Conservation (phyloP, 352 stramenopile species). For the Phytophthora macrochlamydospora region DNA sequence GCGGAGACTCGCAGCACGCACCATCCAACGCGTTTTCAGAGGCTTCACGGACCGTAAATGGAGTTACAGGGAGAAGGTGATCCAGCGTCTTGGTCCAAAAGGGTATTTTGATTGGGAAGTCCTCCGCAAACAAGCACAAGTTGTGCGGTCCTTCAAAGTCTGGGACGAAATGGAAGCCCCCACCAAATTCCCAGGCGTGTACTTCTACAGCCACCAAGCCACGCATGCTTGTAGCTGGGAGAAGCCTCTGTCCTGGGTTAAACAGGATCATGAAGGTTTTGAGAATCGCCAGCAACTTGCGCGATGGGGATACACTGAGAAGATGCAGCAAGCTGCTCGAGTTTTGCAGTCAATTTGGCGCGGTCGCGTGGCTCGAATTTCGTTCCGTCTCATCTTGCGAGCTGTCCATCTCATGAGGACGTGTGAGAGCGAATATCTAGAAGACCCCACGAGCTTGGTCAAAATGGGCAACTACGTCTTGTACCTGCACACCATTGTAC, state of each 20-base stretch:
- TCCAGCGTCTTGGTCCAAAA: conserved; percentile 50
- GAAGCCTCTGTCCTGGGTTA: conserved; percentile 62
- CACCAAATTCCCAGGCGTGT: conserved; percentile 49
- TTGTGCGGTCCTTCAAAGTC: conserved; percentile 59
- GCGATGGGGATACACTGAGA: conserved; percentile 69
- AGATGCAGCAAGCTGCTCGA: conserved; percentile 54
- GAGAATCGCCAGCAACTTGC: conserved; percentile 57
- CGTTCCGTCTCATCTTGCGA: conserved; percentile 65
- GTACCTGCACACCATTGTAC: conserved; percentile 73
- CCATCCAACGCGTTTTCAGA: conserved; percentile 68
- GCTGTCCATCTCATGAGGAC: conserved; percentile 72
- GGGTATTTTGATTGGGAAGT: conserved; percentile 73
- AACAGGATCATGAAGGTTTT: conserved; percentile 47
- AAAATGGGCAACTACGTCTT: conserved; percentile 87
- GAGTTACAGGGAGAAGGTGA: conserved; percentile 49
- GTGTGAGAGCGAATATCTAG: conserved; percentile 74
- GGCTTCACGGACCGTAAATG: conserved; percentile 45
- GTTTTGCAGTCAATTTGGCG: conserved; percentile 64
- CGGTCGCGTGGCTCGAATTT: conserved; percentile 52
- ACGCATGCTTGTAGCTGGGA: conserved; percentile 74
- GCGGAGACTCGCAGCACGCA: conserved; percentile 31
- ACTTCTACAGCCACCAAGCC: conserved; percentile 78
- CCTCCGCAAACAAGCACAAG: conserved; percentile 28
- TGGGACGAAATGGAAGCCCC: conserved; percentile 77
- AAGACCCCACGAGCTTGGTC: conserved; percentile 73